These are phyloP conservation scores for Hymenoscyphus linearis DNA, from an alignment of 2,329 filamentous ascomycete genomes.

Conservation along the genomic window DNA sequence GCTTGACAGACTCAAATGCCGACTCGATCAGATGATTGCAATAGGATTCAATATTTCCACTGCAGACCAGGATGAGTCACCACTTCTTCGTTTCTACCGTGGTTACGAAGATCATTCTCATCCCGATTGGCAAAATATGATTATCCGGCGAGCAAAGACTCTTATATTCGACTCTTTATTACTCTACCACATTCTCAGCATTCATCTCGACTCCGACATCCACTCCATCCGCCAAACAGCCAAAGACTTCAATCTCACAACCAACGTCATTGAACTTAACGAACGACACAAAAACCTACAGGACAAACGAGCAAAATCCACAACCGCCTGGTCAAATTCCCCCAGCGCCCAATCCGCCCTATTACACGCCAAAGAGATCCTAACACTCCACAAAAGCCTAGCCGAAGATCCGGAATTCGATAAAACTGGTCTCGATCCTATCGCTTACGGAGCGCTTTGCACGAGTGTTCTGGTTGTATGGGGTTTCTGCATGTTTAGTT, in stretches of 20 bases:
- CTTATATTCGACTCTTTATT: conserved; percentile 33
- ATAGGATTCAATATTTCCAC: conserved; percentile 5
- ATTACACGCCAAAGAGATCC: conserved; percentile 33
- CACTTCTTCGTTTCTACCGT: conserved; percentile 21
- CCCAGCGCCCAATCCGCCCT: conserved; percentile 32
- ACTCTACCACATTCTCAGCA: conserved; percentile 35
- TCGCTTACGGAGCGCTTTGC: conserved; percentile 33
- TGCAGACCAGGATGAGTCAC: conserved; percentile 13
- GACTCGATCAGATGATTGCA: conserved; percentile 14
- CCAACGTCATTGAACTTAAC: conserved; percentile 6
- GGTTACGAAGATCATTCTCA: conserved; percentile 21
- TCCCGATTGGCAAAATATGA: conserved; percentile 15
- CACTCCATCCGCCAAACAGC: conserved; percentile 29
- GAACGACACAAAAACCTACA: conserved; percentile 15
- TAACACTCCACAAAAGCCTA: conserved; percentile 19
- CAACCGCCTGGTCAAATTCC: conserved; percentile 31
- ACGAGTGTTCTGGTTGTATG: conserved; percentile 34
- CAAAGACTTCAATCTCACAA: conserved; percentile 12
- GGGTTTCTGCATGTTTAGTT: conserved; percentile 33
- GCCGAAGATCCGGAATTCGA: background rate
- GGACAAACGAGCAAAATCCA: conserved; percentile 20
- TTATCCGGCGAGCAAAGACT: conserved; percentile 27
- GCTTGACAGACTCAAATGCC: conserved; percentile 18
- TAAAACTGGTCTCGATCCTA: conserved; percentile 29
- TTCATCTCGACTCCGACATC: conserved; percentile 36